phyloP scores from a whole-genome alignment of 140 eudicot species.

The Cichorium intybus region DNA sequence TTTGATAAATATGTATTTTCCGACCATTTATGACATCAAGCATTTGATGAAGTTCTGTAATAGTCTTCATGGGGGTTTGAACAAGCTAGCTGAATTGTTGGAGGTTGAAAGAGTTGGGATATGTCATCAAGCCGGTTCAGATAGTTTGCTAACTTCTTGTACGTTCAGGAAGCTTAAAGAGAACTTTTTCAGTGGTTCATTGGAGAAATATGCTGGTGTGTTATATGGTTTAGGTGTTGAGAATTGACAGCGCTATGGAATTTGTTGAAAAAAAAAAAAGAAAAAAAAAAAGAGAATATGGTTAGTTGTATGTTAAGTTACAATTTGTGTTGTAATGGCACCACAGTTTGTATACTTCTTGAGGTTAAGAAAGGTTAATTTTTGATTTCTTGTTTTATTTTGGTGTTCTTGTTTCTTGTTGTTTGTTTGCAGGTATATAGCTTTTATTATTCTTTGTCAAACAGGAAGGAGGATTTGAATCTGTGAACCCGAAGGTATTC shows the following conservation, averaged over 20 bases:
- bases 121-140: slow-evolving; percentile 87
- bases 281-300: slow-evolving; percentile 7
- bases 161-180: slow-evolving; percentile 80
- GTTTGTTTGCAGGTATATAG: background rate
- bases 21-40: slow-evolving; percentile 67
- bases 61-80: slow-evolving; percentile 80
- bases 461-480: background rate
- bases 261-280: background rate
- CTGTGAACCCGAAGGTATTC: background rate
- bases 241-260: slow-evolving; percentile 33
- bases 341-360: slow-evolving; percentile 40
- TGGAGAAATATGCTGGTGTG: slow-evolving; percentile 83
- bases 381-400: slow-evolving; percentile 1
- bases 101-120: slow-evolving; percentile 81
- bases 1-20: slow-evolving; percentile 63
- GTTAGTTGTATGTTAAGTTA: slow-evolving; percentile 36
- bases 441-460: background rate
- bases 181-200: slow-evolving; percentile 64
- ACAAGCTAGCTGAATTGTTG: slow-evolving; percentile 73
- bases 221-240: slow-evolving; percentile 82
- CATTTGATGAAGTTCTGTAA: slow-evolving; percentile 87
- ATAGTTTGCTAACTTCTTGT: slow-evolving; percentile 75
- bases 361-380: slow-evolving; percentile 28
- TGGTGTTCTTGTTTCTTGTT: background rate
- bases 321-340: slow-evolving; percentile 38